phyloP scores from a whole-genome alignment of 1,139 yeast genomes.

The Chernovozyma aurita region DNA sequence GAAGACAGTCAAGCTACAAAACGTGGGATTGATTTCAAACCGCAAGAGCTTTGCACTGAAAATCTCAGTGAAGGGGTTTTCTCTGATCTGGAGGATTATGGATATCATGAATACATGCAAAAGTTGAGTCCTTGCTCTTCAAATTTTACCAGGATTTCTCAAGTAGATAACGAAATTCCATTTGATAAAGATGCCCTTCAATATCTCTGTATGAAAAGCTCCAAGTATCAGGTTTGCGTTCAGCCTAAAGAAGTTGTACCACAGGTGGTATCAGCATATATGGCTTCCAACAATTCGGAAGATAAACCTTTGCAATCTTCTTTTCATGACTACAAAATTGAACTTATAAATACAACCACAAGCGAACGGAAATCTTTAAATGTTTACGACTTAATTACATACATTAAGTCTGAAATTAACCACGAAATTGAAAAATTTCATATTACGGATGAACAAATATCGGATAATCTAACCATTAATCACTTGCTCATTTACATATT shows the following conservation, averaged over 20 bases:
- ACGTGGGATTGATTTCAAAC: slow-evolving; percentile 1
- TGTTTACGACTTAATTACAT: slow-evolving; percentile 2
- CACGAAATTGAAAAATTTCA: slow-evolving; percentile 1
- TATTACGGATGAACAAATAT: slow-evolving; percentile 1
- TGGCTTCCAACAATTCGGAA: too few relatives aligned
- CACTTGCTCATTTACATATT: slow-evolving; percentile 20
- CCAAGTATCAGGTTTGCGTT: too few relatives aligned
- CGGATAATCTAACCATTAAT: slow-evolving; percentile 12
- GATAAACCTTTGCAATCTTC: too few relatives aligned
- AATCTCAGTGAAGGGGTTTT: background rate
- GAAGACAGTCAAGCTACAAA: slow-evolving; percentile 4
- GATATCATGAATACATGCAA: slow-evolving; percentile 9
- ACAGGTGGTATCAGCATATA: too few relatives aligned
- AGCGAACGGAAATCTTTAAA: slow-evolving; percentile 2
- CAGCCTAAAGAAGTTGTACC: too few relatives aligned
- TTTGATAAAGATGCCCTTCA: background rate
- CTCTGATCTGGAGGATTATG: slow-evolving; percentile 5
- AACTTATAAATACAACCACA: slow-evolving; percentile 8
- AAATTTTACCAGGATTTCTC: slow-evolving; percentile 3
- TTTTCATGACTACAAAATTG: too few relatives aligned
- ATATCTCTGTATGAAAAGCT: too few relatives aligned
- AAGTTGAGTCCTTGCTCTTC: slow-evolving; percentile 18
- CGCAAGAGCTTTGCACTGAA: too few relatives aligned
- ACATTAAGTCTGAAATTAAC: background rate
- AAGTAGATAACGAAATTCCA: slow-evolving; percentile 4